These are phyloP conservation scores for Quercus wislizeni DNA, from an alignment of 306 rosid genomes.

Conservation along the genomic window DNA sequence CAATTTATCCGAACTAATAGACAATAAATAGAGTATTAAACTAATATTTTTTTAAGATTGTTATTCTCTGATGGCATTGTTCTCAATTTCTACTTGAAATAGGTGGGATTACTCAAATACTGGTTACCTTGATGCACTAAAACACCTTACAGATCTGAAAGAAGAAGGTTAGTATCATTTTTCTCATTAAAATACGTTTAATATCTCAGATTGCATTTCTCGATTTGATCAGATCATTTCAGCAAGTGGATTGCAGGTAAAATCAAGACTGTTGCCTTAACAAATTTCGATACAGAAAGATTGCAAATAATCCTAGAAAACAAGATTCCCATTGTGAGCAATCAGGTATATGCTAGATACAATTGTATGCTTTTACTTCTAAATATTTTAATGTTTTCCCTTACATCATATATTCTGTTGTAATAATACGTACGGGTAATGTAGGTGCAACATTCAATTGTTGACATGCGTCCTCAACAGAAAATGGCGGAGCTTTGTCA, in stretches of 20 bases:
- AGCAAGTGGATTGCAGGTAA: slow-evolving; percentile 60
- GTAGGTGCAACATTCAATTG: slow-evolving; percentile 90
- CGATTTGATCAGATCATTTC: slow-evolving; percentile 34
- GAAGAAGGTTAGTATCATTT: slow-evolving; percentile 58
- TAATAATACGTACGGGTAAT: slow-evolving; percentile 9
- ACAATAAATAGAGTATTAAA: not conserved
- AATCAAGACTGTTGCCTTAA: slow-evolving; percentile 82
- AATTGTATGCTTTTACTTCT: not conserved
- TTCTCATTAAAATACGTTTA: not conserved
- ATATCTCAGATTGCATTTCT: slow-evolving; percentile 15
- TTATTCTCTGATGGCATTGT: slow-evolving; percentile 5
- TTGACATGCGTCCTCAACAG: slow-evolving; percentile 95
- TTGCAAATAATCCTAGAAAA: slow-evolving; percentile 84
- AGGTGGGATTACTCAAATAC: slow-evolving; percentile 96
- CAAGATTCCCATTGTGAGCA: slow-evolving; percentile 91
- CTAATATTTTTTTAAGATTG: not conserved
- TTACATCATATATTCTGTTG: not conserved
- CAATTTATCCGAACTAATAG: not conserved
- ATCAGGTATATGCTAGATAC: slow-evolving; percentile 60
- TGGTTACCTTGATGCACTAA: slow-evolving; percentile 90
- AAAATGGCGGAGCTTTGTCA: slow-evolving; percentile 89
- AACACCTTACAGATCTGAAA: slow-evolving; percentile 91
- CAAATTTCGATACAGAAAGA: slow-evolving; percentile 91
- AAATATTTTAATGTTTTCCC: not conserved
- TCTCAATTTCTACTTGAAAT: slow-evolving; percentile 31